Base-by-base conservation (phyloP, 2,329 filamentous ascomycete species). In the Colletotrichum tropicale region DNA sequence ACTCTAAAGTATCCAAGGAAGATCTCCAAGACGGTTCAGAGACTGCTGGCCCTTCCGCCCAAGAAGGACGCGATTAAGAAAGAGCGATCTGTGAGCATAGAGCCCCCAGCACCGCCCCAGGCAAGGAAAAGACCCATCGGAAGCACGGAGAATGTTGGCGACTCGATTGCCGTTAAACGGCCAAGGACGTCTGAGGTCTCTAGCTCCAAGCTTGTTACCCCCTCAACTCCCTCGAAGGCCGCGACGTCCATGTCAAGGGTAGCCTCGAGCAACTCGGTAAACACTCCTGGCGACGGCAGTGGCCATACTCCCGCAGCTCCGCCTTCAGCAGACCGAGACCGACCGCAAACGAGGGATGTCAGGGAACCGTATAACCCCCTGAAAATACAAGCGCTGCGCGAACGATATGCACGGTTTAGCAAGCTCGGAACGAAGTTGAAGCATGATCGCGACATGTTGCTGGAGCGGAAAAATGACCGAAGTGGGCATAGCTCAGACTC, bases 161-260 rank as follows among this genome's bases (percentile, higher is more conserved):
- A 86, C 38, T 78, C 82, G 3, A 80, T 81, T 71, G 81, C 86
- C 26, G 76, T 81, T 74, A 88, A 89, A 80, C 85, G 84, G 43
- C 88, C 88, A 26, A 84, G 85, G 56, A 82, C 86, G 3, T 83
- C 86, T 2, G 89, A 89, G 8, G 79, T 85, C 30, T 79, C 82
- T 34, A 81, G 80, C 52, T 80, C 81, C 28, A 82, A 84, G 64
- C 78, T 84, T 16, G 79, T 84, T 16, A 81, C 83, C 3, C 89
- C 89, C 0, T 87, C 88, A 3, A 91, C 90, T 1, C 90, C 90
- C 0, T 86, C 89, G 12, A 91, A 86, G 71, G 83, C 85, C 3
- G 84, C 87, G 16, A 84, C 86, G 3, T 81, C 88, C 71, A 91
- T 91, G 89, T 89, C 87, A 7, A 88, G 89, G 6, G 89, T 87